Percentiles rank a stretch among this genome's conserved stretches.
Conservation (phyloP, 1,139 yeast genomes). For the Magnusiomyces magnusii region DNA sequence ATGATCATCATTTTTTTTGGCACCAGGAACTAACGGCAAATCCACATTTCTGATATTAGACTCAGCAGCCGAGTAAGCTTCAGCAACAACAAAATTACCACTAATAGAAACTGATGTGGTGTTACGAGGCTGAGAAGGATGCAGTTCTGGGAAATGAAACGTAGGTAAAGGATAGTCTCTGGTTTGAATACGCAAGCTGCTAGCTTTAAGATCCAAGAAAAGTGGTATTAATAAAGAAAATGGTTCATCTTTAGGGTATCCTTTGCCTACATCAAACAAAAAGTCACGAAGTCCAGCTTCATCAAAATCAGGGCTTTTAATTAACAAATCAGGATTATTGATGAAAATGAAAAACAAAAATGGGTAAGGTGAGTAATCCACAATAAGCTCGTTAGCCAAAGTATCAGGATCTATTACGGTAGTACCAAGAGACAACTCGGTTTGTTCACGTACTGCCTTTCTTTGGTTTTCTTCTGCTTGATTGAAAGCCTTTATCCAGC, state of each 20-base stretch:
- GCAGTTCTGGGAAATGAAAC: slow-evolving; percentile 36
- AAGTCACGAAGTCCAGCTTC: slow-evolving; percentile 49
- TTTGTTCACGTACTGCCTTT: slow-evolving; percentile 46
- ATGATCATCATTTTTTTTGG: slow-evolving; percentile 24
- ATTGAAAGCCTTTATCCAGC: slow-evolving; percentile 54
- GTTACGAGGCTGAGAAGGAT: slow-evolving; percentile 31
- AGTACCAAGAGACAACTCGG: slow-evolving; percentile 45
- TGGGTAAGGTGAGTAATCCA: slow-evolving; percentile 54
- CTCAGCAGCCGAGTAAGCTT: slow-evolving; percentile 40
- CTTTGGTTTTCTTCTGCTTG: slow-evolving; percentile 24
- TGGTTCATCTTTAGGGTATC: slow-evolving; percentile 61
- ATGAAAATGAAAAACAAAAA: slow-evolving; percentile 55
- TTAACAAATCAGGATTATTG: slow-evolving; percentile 47
- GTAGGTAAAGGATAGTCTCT: slow-evolving; percentile 66
- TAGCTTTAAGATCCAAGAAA: slow-evolving; percentile 41
- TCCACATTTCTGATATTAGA: slow-evolving; percentile 51
- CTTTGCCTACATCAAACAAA: slow-evolving; percentile 68
- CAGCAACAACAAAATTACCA: slow-evolving; percentile 52
- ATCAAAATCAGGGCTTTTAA: slow-evolving; percentile 52
- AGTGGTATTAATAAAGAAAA: slow-evolving; percentile 68
- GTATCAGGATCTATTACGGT: slow-evolving; percentile 41
- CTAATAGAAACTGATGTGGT: slow-evolving; percentile 32
- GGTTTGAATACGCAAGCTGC: slow-evolving; percentile 48
- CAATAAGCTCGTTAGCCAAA: slow-evolving; percentile 43
- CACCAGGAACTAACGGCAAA: slow-evolving; percentile 52